Evolutionary conservation across 2,329 filamentous ascomycete species (phyloP).

Genomic region (Exophiala calicioides): DNA sequence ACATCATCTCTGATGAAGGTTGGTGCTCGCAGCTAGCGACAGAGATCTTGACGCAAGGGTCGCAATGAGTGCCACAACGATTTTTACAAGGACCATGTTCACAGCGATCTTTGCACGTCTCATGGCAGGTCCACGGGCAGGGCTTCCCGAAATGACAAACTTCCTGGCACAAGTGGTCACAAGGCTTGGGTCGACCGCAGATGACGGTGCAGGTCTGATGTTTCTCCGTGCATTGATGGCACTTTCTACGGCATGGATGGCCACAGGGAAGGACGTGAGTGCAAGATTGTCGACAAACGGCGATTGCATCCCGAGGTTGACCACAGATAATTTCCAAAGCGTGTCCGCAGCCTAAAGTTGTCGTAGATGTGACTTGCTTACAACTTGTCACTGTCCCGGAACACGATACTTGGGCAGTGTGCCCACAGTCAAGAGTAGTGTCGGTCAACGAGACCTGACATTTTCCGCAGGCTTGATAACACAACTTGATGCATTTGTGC

Average conservation of each 20-base stretch:
- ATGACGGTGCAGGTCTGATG: constrained; percentile 15
- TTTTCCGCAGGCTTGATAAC: constrained; percentile 28
- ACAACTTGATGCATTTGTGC: constrained; percentile 26
- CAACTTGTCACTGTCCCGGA: constrained; percentile 24
- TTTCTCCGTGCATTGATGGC: constrained; percentile 9
- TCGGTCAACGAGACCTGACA: constrained; percentile 17
- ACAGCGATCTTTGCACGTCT: constrained; percentile 25
- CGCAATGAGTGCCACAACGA: constrained; percentile 26
- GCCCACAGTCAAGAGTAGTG: constrained; percentile 27
- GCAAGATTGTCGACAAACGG: constrained; percentile 20
- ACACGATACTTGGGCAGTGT: constrained; percentile 24
- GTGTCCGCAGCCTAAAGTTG: constrained; percentile 27
- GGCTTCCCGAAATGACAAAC: constrained; percentile 24
- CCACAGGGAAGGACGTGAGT: constrained; percentile 23
- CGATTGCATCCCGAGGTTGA: constrained; percentile 9
- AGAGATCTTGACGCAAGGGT: constrained; percentile 25
- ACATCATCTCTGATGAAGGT: constrained; percentile 14
- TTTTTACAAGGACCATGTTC: constrained; percentile 27
- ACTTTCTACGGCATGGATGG: constrained; percentile 27
- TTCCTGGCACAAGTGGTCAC: constrained; percentile 26
- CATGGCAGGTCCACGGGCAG: constrained; percentile 27
- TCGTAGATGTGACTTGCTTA: constrained; percentile 13
- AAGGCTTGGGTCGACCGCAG: constrained; percentile 13
- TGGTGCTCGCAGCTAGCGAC: constrained; percentile 18
- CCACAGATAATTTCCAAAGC: constrained; percentile 22